Evolutionary conservation across 495 filamentous ascomycete species (phyloP).

Genomic region (Daldinia concentrica): DNA sequence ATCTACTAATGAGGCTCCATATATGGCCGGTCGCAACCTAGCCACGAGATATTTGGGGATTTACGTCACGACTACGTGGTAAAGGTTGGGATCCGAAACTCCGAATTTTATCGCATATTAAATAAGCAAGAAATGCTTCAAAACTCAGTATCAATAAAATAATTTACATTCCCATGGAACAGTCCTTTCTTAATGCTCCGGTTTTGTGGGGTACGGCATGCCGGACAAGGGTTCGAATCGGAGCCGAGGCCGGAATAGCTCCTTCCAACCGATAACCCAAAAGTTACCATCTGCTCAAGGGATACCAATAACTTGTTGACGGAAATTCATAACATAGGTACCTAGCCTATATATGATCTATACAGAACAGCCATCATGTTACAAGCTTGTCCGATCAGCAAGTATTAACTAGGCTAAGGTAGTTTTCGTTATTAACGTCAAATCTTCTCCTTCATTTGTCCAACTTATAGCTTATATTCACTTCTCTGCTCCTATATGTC

Average conservation of each 20-base stretch:
- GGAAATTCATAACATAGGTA: no score
- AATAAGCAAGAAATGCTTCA: neutral
- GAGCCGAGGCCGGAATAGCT: neutral
- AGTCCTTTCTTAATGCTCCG: neutral
- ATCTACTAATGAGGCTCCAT: conserved; percentile 14
- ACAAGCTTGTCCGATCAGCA: no score
- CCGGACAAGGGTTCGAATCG: neutral
- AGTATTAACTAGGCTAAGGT: no score
- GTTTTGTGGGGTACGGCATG: neutral
- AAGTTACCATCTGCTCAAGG: neutral
- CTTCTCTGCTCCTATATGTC: neutral
- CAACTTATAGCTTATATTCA: neutral
- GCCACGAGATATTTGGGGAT: neutral
- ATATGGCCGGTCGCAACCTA: conserved; percentile 5
- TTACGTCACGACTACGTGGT: conserved; percentile 16
- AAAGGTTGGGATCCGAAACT: neutral
- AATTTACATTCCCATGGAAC: neutral
- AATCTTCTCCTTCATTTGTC: neutral
- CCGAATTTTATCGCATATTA: neutral
- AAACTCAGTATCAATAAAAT: neutral
- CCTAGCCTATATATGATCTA: no score
- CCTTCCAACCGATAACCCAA: neutral
- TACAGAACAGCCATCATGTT: no score
- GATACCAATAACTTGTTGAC: neutral
- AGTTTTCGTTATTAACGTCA: no score